Percentiles rank a stretch among this genome's conserved stretches.
These are phyloP conservation scores for Phialemoniopsis sp. DNA, from an alignment of 2,329 filamentous ascomycete species.

Conservation along the genomic window DNA sequence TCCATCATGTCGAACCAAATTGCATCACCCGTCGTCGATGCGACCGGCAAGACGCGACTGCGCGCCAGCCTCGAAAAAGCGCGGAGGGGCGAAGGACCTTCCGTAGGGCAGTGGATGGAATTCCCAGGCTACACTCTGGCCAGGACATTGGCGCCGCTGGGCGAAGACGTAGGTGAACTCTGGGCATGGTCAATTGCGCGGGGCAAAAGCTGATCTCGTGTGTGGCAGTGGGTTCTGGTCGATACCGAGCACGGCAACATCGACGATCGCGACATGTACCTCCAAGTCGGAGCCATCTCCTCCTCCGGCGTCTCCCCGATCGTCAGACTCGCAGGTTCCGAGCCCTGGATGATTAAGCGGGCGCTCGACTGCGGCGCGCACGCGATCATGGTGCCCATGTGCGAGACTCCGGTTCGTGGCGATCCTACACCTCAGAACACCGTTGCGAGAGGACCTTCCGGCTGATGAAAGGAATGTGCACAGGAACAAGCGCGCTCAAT, in stretches of 20 bases:
- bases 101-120: conserved; percentile 23
- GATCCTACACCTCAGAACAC: too few species aligned
- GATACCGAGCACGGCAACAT: conserved; percentile 18
- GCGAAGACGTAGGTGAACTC: conserved; percentile 21
- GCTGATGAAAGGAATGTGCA: too few species aligned
- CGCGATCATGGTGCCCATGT: conserved; percentile 23
- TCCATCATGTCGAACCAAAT: conserved; percentile 9
- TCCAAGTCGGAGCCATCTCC: conserved; percentile 13
- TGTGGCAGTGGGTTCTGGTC: conserved; percentile 10
- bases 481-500: conserved; percentile 18
- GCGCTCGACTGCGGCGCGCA: conserved; percentile 23
- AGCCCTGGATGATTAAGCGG: conserved; percentile 24
- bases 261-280: conserved; percentile 15
- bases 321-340: conserved; percentile 13
- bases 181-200: too few species aligned
- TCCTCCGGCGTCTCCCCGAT: conserved; percentile 13
- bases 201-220: too few species aligned
- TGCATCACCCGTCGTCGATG: conserved; percentile 13
- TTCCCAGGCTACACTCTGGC: conserved; percentile 24
- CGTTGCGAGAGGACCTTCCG: too few species aligned
- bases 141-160: conserved; percentile 19
- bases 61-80: conserved; percentile 21
- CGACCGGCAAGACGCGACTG: conserved; percentile 22
- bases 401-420: conserved; percentile 10
- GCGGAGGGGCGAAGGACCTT: conserved; percentile 17